Conservation (phyloP, 192 early-diverging fungal genomes). For the Coemansia sp. region DNA sequence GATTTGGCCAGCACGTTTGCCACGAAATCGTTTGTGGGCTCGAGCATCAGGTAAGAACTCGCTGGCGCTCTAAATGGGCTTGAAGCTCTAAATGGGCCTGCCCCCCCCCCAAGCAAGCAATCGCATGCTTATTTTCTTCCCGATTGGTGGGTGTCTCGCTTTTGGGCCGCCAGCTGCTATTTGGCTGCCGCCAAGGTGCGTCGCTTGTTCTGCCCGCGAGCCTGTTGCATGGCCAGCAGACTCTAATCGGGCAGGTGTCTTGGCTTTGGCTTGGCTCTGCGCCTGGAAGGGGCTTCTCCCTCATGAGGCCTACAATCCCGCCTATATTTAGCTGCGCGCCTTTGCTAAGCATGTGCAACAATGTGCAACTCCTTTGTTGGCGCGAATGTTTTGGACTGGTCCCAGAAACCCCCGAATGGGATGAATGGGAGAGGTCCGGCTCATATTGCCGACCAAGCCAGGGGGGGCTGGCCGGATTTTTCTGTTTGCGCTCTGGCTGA, state of each 20-base stretch:
- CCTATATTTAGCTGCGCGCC: conserved; percentile 5
- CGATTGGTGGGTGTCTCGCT: background rate
- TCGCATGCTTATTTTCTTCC: conserved; percentile 6
- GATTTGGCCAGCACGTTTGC: conserved; percentile 43
- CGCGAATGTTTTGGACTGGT: conserved; percentile 1
- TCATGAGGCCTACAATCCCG: background rate
- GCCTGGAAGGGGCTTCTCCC: conserved; percentile 2
- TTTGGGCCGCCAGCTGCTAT: conserved; percentile 1
- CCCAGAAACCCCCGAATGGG: too few species aligned
- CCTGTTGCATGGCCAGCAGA: background rate
- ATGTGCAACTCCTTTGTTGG: conserved; percentile 4
- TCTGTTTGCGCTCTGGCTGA: too few species aligned
- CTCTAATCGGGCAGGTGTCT: background rate
- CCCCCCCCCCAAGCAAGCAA: too few species aligned
- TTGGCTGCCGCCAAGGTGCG: too few species aligned
- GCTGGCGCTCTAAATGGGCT: too few species aligned
- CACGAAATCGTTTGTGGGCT: conserved; percentile 38
- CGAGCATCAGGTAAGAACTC: conserved; percentile 47
- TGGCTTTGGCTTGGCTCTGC: background rate
- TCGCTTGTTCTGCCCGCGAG: background rate
- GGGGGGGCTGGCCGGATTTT: too few species aligned
- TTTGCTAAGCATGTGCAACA: conserved; percentile 14
- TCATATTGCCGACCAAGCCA: too few species aligned
- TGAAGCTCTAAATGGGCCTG: too few species aligned
- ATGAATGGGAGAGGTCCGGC: too few species aligned